Conservation (phyloP, 129 eudicot species). For the Glebionis coronaria region DNA sequence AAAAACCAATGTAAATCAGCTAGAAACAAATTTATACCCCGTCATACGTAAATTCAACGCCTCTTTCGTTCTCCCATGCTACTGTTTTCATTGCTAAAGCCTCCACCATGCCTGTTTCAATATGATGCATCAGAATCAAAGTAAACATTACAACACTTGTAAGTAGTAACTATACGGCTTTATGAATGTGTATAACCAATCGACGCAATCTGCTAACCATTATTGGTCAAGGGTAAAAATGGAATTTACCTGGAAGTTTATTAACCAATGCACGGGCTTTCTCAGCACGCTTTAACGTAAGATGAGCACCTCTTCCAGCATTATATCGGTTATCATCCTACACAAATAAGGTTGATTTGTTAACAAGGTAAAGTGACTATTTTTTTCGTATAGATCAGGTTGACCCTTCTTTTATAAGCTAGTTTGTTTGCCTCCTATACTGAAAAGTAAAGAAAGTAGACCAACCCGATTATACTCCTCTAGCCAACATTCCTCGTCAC, state of each 20-base stretch:
- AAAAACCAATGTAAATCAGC: not conserved
- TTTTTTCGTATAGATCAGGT: too few relatives aligned
- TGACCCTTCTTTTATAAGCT: too few relatives aligned
- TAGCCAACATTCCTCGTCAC: slow-evolving; percentile 95
- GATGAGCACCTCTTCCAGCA: slow-evolving; percentile 97
- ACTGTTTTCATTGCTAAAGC: slow-evolving; percentile 51
- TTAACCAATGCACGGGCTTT: slow-evolving; percentile 84
- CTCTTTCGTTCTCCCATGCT: slow-evolving; percentile 83
- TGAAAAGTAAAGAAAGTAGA: slow-evolving; percentile 9
- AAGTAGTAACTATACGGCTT: too few relatives aligned
- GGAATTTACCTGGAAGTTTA: slow-evolving; percentile 77
- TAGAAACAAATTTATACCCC: slow-evolving; percentile 54
- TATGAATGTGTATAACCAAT: slow-evolving; percentile 3
- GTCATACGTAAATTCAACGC: slow-evolving; percentile 69
- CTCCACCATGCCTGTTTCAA: slow-evolving; percentile 77
- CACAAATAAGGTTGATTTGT: slow-evolving; percentile 2
- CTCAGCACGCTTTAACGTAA: slow-evolving; percentile 87
- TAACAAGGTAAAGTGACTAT: not conserved
- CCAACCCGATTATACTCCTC: slow-evolving; percentile 83
- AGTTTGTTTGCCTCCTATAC: not conserved
- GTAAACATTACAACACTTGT: too few relatives aligned
- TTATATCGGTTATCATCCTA: slow-evolving; percentile 90
- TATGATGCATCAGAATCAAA: slow-evolving; percentile 12
- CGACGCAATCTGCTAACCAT: not conserved
- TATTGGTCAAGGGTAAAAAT: not conserved